Evolutionary conservation across 805 yeast species (phyloP).

Genomic region (Myxozyma geophila): DNA sequence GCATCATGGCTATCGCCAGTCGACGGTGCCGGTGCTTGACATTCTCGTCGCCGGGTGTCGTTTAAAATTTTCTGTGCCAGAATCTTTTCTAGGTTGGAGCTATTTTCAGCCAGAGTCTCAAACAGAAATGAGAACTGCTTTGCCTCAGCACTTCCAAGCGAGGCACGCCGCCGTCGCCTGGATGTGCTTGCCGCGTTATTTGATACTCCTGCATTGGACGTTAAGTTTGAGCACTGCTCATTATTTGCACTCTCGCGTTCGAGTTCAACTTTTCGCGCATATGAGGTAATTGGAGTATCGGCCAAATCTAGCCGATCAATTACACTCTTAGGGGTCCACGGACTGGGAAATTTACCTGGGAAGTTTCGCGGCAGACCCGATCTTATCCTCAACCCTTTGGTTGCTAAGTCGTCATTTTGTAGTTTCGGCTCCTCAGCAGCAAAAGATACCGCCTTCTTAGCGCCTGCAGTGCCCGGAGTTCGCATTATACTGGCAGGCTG

Average conservation of each 20-base stretch:
- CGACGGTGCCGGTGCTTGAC: background rate
- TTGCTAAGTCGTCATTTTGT: background rate
- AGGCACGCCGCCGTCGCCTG: slow-evolving; percentile 3
- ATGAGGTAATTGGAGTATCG: slow-evolving; percentile 21
- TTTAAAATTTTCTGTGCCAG: slow-evolving; percentile 4
- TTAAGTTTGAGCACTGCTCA: background rate
- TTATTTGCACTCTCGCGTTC: background rate
- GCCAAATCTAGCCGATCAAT: slow-evolving; percentile 25
- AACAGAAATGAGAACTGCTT: slow-evolving; percentile 7
- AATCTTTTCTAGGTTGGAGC: slow-evolving; percentile 12
- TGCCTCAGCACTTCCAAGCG: background rate
- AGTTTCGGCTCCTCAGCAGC: slow-evolving; percentile 2
- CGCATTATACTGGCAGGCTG: slow-evolving; percentile 30
- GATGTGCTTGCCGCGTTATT: background rate
- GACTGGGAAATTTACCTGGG: slow-evolving; percentile 41
- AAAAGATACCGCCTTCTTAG: slow-evolving; percentile 31
- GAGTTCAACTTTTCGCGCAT: slow-evolving; percentile 9
- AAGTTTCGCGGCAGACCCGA: slow-evolving; percentile 37
- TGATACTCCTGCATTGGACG: background rate
- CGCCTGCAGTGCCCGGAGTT: slow-evolving; percentile 32
- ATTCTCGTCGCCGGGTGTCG: background rate
- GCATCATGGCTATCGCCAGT: background rate
- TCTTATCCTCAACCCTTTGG: slow-evolving; percentile 12
- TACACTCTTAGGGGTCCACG: slow-evolving; percentile 33
- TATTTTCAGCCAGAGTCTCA: slow-evolving; percentile 17